Conservation (phyloP, 2,329 filamentous ascomycete genomes). For the Rutstroemia sp. region DNA sequence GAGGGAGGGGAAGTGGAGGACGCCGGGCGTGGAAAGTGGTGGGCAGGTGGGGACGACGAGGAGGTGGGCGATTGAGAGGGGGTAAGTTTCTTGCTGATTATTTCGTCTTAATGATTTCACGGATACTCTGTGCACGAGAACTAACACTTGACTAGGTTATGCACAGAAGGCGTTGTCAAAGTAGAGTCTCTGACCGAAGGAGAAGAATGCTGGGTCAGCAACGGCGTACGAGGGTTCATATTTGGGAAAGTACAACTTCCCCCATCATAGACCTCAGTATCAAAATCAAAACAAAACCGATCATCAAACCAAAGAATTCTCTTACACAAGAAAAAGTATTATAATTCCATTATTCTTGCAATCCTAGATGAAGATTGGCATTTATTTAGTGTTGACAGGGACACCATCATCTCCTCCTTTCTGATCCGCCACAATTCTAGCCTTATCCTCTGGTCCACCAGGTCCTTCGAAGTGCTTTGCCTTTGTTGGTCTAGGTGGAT, state of each 20-base stretch:
- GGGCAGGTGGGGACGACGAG: conserved; percentile 79
- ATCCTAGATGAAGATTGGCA: neutral
- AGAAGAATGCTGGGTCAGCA: conserved; percentile 83
- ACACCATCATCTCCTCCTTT: neutral
- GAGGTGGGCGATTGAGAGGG: conserved; percentile 69
- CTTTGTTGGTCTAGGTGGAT: neutral
- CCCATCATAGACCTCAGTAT: neutral
- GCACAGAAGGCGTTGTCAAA: conserved; percentile 55
- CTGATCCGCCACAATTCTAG: neutral
- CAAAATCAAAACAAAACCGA: neutral
- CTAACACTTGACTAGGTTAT: conserved; percentile 40
- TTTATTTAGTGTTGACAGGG: neutral
- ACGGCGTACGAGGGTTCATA: conserved; percentile 75
- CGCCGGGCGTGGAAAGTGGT: conserved; percentile 68
- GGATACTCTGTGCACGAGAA: neutral
- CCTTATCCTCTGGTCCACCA: neutral
- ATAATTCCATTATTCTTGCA: neutral
- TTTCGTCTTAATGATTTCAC: neutral
- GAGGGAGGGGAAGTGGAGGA: conserved; percentile 67
- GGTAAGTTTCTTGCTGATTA: conserved; percentile 32
- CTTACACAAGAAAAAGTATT: too few relatives aligned
- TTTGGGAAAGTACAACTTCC: conserved; percentile 33
- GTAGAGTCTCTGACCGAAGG: conserved; percentile 55
- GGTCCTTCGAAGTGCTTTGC: neutral
- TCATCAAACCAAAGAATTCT: neutral